These are phyloP conservation scores for Diatrype stigma DNA, from an alignment of 2,329 filamentous ascomycete genomes.

Conservation along the genomic window DNA sequence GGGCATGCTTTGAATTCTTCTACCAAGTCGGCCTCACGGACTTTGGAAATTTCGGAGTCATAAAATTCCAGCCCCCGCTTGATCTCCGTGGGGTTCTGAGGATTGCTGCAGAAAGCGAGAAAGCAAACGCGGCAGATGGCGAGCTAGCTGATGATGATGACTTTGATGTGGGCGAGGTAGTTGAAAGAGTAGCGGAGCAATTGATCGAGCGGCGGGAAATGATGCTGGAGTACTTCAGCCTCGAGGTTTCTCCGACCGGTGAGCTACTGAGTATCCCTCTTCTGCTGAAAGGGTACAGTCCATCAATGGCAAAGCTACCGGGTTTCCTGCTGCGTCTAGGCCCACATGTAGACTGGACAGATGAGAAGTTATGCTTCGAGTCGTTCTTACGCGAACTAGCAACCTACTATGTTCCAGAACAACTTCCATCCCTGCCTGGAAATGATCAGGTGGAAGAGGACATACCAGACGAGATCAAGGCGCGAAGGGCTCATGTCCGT, in stretches of 20 bases:
- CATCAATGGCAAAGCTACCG: conserved; percentile 80
- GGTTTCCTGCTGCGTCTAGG: conserved; percentile 84
- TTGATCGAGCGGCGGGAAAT: conserved; percentile 77
- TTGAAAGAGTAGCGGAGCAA: conserved; percentile 61
- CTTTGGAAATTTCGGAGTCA: conserved; percentile 88
- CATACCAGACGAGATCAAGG: conserved; percentile 46
- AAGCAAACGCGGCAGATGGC: conserved; percentile 34
- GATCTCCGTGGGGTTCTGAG: conserved; percentile 65
- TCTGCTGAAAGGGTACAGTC: conserved; percentile 83
- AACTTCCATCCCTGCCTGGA: conserved; percentile 52
- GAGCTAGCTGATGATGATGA: conserved; percentile 40
- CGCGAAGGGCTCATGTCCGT: conserved; percentile 64
- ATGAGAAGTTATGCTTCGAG: conserved; percentile 82
- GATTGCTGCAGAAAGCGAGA: conserved; percentile 70
- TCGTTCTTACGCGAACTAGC: conserved; percentile 83
- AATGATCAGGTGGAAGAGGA: conserved; percentile 33
- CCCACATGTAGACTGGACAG: conserved; percentile 80
- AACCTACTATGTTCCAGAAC: conserved; percentile 85
- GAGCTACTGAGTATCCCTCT: conserved; percentile 77
- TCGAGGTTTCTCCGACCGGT: conserved; percentile 75
- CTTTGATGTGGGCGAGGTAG: conserved; percentile 64
- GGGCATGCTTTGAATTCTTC: conserved; percentile 82
- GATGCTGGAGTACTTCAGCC: conserved; percentile 86
- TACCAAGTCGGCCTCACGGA: conserved; percentile 94
- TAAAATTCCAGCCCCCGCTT: conserved; percentile 75